Percentiles rank a stretch among this genome's conserved stretches.
Evolutionary conservation across 306 rosid species (phyloP).

Genomic region (Cucurbita pepo): DNA sequence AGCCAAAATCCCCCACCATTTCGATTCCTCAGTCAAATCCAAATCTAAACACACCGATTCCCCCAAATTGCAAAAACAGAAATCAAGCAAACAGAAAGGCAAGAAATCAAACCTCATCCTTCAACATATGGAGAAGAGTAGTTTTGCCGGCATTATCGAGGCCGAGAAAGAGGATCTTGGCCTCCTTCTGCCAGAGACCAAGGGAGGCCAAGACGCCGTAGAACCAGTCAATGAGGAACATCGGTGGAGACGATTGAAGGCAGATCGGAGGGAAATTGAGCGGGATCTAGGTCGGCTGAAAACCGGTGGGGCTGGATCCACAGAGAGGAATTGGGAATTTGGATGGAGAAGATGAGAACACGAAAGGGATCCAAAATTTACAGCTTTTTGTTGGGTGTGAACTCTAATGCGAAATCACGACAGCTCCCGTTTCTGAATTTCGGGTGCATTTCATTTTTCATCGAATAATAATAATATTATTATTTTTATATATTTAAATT

Average conservation of each 20-base stretch:
- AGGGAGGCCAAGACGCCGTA: conserved; percentile 7
- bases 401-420: not conserved
- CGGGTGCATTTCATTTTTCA: not conserved
- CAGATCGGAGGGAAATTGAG: not conserved
- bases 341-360: not conserved
- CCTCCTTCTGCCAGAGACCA: conserved; percentile 8
- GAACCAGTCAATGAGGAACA: conserved; percentile 8
- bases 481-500: too few species aligned
- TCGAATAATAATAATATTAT: too few species aligned
- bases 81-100: not conserved
- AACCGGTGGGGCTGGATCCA: not conserved
- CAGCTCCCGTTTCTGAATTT: not conserved
- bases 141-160: conserved; percentile 6
- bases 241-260: not conserved
- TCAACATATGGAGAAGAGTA: conserved; percentile 1
- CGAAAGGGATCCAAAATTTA: not conserved
- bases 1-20: not conserved
- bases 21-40: not conserved
- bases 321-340: not conserved
- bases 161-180: conserved; percentile 6
- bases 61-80: not conserved
- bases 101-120: conserved; percentile 1
- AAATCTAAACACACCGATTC: not conserved
- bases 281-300: not conserved
- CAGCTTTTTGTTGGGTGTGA: not conserved